phyloP scores from a whole-genome alignment of 2,329 filamentous ascomycete species.

The Allantophomopsis lycopodina region DNA sequence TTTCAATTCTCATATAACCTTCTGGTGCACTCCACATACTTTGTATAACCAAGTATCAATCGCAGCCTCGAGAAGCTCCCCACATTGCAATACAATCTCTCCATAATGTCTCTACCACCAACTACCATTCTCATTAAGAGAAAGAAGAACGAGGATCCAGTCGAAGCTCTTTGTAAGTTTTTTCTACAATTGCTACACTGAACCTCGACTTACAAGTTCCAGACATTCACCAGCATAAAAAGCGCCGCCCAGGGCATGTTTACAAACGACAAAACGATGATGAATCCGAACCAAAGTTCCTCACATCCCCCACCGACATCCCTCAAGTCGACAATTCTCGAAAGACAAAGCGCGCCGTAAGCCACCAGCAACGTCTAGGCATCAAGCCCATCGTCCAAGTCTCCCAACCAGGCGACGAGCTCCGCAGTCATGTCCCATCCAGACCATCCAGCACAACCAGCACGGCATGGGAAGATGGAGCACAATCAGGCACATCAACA shows the following conservation, averaged over 20 bases:
- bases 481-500: neutral
- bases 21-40: no score
- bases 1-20: no score
- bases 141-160: constrained; percentile 18
- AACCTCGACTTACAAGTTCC: no score
- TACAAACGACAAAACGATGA: no score
- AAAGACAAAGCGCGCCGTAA: neutral
- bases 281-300: no score
- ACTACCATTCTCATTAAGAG: constrained; percentile 17
- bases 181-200: neutral
- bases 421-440: neutral
- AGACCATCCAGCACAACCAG: neutral
- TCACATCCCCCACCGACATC: no score
- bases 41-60: no score
- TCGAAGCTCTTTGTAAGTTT: constrained; percentile 17
- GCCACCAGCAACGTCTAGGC: neutral
- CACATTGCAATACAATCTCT: no score
- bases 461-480: neutral
- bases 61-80: no score
- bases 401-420: constrained; percentile 1
- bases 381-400: neutral
- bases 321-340: neutral
- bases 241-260: no score
- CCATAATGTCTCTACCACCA: constrained; percentile 17
- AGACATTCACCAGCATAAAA: no score